Conservation (phyloP, 768 basidiomycete species). For the Amanita brunnescens region DNA sequence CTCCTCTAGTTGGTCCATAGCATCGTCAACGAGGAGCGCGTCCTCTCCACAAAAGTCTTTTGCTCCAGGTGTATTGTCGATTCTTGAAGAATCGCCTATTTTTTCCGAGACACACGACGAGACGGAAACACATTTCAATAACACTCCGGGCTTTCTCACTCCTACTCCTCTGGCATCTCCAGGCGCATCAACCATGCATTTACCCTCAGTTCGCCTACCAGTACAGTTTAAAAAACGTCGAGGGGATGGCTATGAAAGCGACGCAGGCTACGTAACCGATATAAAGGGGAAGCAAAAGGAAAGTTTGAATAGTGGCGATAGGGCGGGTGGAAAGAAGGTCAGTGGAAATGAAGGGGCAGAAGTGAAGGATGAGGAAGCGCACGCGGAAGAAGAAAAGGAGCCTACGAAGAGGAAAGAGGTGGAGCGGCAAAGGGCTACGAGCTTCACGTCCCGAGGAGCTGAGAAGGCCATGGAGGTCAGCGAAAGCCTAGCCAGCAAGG, state of each 20-base stretch:
- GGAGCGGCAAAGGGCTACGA: constrained; percentile 28
- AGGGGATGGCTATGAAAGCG: constrained; percentile 42
- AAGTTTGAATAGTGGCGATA: constrained; percentile 2
- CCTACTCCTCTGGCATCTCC: constrained; percentile 14
- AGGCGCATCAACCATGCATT: constrained; percentile 11
- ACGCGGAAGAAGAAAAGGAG: constrained; percentile 14
- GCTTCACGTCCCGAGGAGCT: constrained; percentile 16
- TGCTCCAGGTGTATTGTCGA: constrained; percentile 8
- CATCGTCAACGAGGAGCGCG: constrained; percentile 1
- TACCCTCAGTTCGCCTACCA: constrained; percentile 16
- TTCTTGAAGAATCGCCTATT: constrained; percentile 3
- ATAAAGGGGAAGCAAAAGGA: constrained; percentile 9
- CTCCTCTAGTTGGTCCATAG: constrained; percentile 11
- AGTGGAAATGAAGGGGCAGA: constrained; percentile 17
- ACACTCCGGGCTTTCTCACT: background rate
- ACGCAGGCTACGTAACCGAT: constrained; percentile 43
- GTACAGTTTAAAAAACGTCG: constrained; percentile 30
- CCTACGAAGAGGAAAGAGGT: constrained; percentile 12
- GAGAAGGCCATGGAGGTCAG: constrained; percentile 14
- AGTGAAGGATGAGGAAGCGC: constrained; percentile 18
- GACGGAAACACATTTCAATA: background rate
- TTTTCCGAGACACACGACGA: background rate
- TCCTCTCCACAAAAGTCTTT: constrained; percentile 3
- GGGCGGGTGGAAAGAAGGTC: constrained; percentile 19
- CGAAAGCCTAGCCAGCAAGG: constrained; percentile 10